Conservation (phyloP, 306 rosid species). For the Castanea sativa region DNA sequence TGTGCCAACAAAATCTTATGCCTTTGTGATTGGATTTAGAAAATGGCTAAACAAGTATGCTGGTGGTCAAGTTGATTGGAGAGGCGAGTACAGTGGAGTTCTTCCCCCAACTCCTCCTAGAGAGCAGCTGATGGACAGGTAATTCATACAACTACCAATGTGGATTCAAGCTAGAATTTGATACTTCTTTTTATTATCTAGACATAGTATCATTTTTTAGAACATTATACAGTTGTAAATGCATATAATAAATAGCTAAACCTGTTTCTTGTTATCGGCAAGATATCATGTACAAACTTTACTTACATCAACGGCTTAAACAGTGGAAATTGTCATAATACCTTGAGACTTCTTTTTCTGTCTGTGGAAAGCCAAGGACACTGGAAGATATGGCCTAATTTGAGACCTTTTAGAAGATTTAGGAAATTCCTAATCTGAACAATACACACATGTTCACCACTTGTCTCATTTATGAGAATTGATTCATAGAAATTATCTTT, state of each 20-base stretch:
- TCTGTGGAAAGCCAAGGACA: not conserved
- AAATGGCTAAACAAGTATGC: slow-evolving; percentile 83
- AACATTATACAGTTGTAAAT: not conserved
- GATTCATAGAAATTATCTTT: not conserved
- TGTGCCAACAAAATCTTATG: slow-evolving; percentile 84
- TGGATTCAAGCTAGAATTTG: slow-evolving; percentile 8
- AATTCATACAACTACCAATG: slow-evolving; percentile 10
- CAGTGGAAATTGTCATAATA: not conserved
- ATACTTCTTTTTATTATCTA: not conserved
- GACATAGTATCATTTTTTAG: not conserved
- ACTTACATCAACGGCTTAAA: too few relatives aligned
- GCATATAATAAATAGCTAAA: not conserved
- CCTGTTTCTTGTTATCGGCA: not conserved
- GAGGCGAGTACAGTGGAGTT: slow-evolving; percentile 59
- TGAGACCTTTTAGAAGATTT: not conserved
- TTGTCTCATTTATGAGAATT: not conserved
- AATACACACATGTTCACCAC: not conserved
- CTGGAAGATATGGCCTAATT: not conserved
- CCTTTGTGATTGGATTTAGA: slow-evolving; percentile 73
- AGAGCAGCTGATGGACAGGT: slow-evolving; percentile 88
- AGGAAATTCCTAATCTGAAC: not conserved
- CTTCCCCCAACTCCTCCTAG: slow-evolving; percentile 81
- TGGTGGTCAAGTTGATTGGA: slow-evolving; percentile 82
- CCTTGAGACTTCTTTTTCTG: not conserved
- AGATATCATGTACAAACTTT: too few relatives aligned